phyloP scores from a whole-genome alignment of 1,284 basidiomycete species.

The Marasmius tenuissimus region DNA sequence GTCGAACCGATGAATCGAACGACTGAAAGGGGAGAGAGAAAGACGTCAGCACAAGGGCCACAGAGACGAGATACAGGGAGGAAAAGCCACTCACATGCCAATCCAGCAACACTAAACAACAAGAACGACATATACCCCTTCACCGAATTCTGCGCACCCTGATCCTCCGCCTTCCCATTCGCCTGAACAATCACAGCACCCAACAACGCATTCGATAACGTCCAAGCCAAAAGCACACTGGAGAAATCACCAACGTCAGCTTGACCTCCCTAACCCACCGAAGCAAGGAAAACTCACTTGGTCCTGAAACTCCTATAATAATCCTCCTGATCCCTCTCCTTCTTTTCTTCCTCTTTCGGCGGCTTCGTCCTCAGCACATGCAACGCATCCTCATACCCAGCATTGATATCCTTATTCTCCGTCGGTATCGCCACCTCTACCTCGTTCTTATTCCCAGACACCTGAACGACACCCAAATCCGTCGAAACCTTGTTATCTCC shows the following conservation, averaged over 20 bases:
- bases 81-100: no score
- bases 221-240: background rate
- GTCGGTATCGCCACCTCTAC: slow-evolving; percentile 83
- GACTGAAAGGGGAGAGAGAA: slow-evolving; percentile 40
- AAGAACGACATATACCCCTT: slow-evolving; percentile 83
- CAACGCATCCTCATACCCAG: slow-evolving; percentile 83
- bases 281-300: slow-evolving; percentile 47
- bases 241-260: background rate
- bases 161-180: slow-evolving; percentile 42
- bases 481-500: slow-evolving; percentile 82
- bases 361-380: slow-evolving; percentile 75
- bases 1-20: slow-evolving; percentile 82
- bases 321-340: slow-evolving; percentile 80
- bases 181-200: slow-evolving; percentile 73
- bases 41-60: no score
- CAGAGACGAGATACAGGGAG: no score
- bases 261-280: background rate
- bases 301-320: slow-evolving; percentile 88
- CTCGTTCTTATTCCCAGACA: slow-evolving; percentile 28
- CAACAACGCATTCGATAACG: slow-evolving; percentile 55
- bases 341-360: slow-evolving; percentile 60
- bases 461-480: slow-evolving; percentile 19
- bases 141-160: slow-evolving; percentile 50
- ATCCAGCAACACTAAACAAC: slow-evolving; percentile 73
- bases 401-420: slow-evolving; percentile 84